These are phyloP conservation scores for Zasmidium angulare DNA, from an alignment of 2,329 filamentous ascomycete species.

Conservation along the genomic window DNA sequence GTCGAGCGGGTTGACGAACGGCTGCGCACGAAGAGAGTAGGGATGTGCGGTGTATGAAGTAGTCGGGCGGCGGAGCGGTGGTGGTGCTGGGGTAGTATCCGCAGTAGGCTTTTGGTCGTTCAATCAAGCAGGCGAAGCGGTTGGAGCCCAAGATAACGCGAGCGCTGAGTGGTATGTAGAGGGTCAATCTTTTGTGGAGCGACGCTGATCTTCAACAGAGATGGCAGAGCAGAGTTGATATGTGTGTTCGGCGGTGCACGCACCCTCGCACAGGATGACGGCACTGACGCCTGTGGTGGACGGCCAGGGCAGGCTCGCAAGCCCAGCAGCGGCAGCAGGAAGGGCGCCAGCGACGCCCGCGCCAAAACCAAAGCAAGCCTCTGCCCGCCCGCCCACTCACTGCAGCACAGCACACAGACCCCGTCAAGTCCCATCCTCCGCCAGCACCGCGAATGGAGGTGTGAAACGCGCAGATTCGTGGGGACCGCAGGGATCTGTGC, in stretches of 20 bases:
- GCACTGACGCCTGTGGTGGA: neutral
- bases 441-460: neutral
- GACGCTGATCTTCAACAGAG: constrained; percentile 14
- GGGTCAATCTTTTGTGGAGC: constrained; percentile 18
- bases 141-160: constrained; percentile 15
- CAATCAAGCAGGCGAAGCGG: constrained; percentile 9
- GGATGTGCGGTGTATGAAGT: constrained; percentile 11
- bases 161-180: constrained; percentile 6
- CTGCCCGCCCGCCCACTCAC: no score
- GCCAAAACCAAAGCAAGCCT: neutral
- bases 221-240: constrained; percentile 8
- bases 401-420: no score
- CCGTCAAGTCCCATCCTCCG: no score
- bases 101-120: no score
- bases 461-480: neutral
- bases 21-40: constrained; percentile 11
- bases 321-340: neutral
- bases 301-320: no score
- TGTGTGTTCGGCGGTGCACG: constrained; percentile 3
- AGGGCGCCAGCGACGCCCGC: neutral
- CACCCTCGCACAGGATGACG: neutral
- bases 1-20: constrained; percentile 12
- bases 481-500: neutral
- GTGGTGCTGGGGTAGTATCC: no score
- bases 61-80: constrained; percentile 6